Conservation (phyloP, 192 early-diverging fungal genomes). For the Diversispora epigaea region DNA sequence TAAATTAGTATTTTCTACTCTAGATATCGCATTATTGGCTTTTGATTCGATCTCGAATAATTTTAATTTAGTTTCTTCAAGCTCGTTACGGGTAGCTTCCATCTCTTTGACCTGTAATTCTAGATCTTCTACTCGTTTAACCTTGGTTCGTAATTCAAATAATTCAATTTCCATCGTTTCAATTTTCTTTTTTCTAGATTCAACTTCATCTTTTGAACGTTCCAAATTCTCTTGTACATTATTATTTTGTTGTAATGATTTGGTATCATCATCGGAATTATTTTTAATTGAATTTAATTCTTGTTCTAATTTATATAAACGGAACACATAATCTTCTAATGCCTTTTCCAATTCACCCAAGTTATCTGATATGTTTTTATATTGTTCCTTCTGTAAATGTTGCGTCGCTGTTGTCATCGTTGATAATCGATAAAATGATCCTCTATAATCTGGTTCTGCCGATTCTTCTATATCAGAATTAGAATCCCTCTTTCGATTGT, state of each 20-base stretch:
- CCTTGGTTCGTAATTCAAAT: slow-evolving; percentile 4
- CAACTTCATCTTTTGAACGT: not conserved
- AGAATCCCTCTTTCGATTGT: not conserved
- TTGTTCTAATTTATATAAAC: slow-evolving; percentile 36
- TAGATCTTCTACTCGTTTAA: not conserved
- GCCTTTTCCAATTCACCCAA: slow-evolving; percentile 38
- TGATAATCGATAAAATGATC: slow-evolving; percentile 24
- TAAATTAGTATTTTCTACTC: slow-evolving; percentile 10
- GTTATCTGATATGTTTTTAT: slow-evolving; percentile 23
- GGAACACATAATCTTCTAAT: slow-evolving; percentile 34
- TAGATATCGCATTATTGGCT: slow-evolving; percentile 33
- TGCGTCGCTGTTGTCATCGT: slow-evolving; percentile 31
- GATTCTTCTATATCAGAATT: slow-evolving; percentile 1
- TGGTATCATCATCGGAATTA: slow-evolving; percentile 22
- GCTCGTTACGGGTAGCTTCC: slow-evolving; percentile 25
- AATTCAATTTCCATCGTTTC: not conserved
- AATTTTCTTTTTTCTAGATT: not conserved
- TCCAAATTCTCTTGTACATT: not conserved
- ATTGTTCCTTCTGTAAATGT: slow-evolving; percentile 32
- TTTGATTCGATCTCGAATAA: slow-evolving; percentile 37
- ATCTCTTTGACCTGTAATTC: slow-evolving; percentile 1
- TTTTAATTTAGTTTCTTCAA: slow-evolving; percentile 39
- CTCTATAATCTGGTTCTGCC: slow-evolving; percentile 5
- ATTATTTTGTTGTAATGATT: slow-evolving; percentile 2
- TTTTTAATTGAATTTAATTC: slow-evolving; percentile 17